Base-by-base conservation (phyloP, 805 yeast genomes). In the Suhomyces vadensis region DNA sequence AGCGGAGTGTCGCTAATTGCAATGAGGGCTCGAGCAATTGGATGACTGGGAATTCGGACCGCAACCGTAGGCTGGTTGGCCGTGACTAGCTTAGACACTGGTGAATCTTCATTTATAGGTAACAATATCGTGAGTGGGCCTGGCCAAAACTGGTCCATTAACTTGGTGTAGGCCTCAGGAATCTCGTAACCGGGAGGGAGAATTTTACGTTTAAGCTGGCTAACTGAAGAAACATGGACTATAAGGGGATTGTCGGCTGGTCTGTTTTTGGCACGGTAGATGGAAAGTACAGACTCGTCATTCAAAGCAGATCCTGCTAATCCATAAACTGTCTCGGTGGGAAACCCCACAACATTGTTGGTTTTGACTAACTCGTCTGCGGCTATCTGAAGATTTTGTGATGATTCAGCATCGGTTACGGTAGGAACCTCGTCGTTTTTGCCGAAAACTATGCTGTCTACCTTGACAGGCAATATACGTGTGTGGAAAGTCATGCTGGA, bases 271-370 rank as follows among this genome's bases (percentile, higher is more conserved):
- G 97, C 98, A 20, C 64, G 72, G 62, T 90, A 94, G 7, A 94
- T 94, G 36, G 83, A 78, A 46, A 65, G 61, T 2, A 91, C 96
- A 0, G 95, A 78, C 4, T 78, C 80, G 42, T 89, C 89, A 42
- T 73, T 75, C 39, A 87, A 68, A 0, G 95, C 87, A 3, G 91
- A 84, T 1, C 94, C 99, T 0, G 96, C 99, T 1, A 94, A 73
- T 0, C 99, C 99, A 62, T 94, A 94, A 0, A 94, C 99, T 0
- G 99, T 94, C 60, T 94, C 99, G 0, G 99, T 88, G 1, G 99
- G 99, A 56, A 94, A 91, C 0, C 92, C 98, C 10, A 94, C 90
- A 0, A 84, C 89, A 21, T 81, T 70, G 29, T 74, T 60, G 0
- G 83, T 68, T 2, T 64, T 62, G 13, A 68, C 61, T 4, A 90